Evolutionary conservation across 2,329 filamentous ascomycete species (phyloP).

Genomic region (Zymoseptoria crescenta): DNA sequence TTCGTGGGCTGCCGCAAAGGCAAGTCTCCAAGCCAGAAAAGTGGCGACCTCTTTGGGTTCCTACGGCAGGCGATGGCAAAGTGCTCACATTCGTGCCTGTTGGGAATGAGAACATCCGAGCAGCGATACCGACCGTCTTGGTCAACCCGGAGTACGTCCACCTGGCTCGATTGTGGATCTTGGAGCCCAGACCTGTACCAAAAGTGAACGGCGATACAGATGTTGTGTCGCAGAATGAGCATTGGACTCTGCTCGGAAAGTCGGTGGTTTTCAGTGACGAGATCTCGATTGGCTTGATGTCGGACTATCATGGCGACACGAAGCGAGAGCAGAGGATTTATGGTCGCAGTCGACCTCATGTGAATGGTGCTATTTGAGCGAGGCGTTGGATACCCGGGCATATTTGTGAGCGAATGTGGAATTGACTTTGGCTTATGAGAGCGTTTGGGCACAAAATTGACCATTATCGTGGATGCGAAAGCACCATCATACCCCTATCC

Average conservation of each 20-base stretch:
- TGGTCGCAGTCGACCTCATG: slow-evolving; percentile 5
- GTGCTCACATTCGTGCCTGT: slow-evolving; percentile 26
- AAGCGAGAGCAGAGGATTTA: slow-evolving; percentile 16
- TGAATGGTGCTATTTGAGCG: background rate
- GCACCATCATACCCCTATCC: background rate
- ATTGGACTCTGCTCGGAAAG: slow-evolving; percentile 36
- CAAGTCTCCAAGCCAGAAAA: slow-evolving; percentile 22
- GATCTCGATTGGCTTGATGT: slow-evolving; percentile 19
- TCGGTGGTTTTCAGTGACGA: slow-evolving; percentile 35
- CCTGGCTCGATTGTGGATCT: slow-evolving; percentile 31
- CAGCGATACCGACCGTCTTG: slow-evolving; percentile 24
- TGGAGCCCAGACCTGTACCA: slow-evolving; percentile 25
- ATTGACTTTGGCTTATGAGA: background rate
- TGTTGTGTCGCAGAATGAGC: slow-evolving; percentile 6
- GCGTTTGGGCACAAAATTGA: background rate
- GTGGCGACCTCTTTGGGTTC: slow-evolving; percentile 26
- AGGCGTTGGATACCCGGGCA: background rate
- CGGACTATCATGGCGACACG: slow-evolving; percentile 14
- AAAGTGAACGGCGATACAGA: slow-evolving; percentile 1
- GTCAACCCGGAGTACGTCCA: slow-evolving; percentile 27
- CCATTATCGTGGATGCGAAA: background rate
- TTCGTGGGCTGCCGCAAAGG: slow-evolving; percentile 27
- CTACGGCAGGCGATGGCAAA: slow-evolving; percentile 18
- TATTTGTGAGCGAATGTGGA: background rate
- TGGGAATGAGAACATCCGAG: slow-evolving; percentile 13